These are phyloP conservation scores for Pseudopithomyces chartarum DNA, from an alignment of 2,329 filamentous ascomycete genomes.

Conservation along the genomic window DNA sequence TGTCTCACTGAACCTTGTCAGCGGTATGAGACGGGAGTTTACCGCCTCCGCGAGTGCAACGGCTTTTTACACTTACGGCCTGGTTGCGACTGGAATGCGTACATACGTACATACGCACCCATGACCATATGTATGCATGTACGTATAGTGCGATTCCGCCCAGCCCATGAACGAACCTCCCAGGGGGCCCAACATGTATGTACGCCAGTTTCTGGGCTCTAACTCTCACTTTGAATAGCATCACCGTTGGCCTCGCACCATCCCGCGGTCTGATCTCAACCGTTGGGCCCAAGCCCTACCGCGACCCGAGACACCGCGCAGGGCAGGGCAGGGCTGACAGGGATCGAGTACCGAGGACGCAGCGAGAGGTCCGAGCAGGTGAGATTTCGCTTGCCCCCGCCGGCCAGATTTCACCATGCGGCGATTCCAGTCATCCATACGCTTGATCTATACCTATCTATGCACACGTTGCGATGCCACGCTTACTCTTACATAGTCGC, in stretches of 20 bases:
- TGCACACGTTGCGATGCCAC: not conserved
- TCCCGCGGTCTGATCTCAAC: not conserved
- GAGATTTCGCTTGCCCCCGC: not conserved
- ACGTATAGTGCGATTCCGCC: too few relatives aligned
- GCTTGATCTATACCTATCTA: not conserved
- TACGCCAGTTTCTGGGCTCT: too few relatives aligned
- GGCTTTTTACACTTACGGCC: not conserved
- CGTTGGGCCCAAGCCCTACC: not conserved
- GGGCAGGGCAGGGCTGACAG: conserved; percentile 1
- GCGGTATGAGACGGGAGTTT: not conserved
- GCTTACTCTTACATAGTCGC: not conserved
- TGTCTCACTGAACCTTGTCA: not conserved
- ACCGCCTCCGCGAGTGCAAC: not conserved
- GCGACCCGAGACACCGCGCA: conserved; percentile 1
- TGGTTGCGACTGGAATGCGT: not conserved
- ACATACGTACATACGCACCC: too few relatives aligned
- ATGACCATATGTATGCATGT: too few relatives aligned
- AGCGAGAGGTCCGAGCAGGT: conserved; percentile 7
- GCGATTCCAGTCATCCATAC: not conserved
- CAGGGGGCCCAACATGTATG: too few relatives aligned
- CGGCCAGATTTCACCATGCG: not conserved
- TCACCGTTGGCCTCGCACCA: too few relatives aligned
- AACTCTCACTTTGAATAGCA: not conserved
- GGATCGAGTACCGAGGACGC: conserved; percentile 3
- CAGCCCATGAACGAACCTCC: too few relatives aligned